Base-by-base conservation (phyloP, 164 flowering plant genomes). In the Cinnamomum chago region DNA sequence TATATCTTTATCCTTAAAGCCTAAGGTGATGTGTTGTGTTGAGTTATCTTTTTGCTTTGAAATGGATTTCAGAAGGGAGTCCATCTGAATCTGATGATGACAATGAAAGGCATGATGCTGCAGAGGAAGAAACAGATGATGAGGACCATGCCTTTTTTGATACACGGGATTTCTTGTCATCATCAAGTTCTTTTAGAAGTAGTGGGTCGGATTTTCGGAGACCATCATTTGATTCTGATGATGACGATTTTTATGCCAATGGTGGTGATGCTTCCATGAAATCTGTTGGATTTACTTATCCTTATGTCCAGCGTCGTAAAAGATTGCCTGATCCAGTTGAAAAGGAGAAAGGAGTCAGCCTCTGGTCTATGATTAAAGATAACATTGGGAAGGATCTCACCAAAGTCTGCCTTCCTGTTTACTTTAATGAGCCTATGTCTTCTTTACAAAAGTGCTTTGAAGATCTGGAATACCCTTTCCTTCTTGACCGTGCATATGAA, bases 351-450 rank as follows among this genome's bases (percentile, higher is more conserved):
- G 92, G 97, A 78, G 90, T 93, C 68, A 93, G 99, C 75, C 92
- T 95, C 3, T 95, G 99, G 99, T 91, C 97, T 10, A 90, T 93
- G 91, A 93, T 93, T 22, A 93, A 93, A 79, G 98, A 93, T 76
- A 93, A 93, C 75, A 93, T 93, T 40, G 98, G 98, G 71, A 93
- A 93, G 78, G 98, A 93, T 73, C 89, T 93, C 66, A 89, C 97
- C 10, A 93, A 90, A 89, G 90, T 93, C 50, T 93, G 98, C 81
- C 95, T 93, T 81, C 98, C 98, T 60, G 98, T 93, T 52, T 93
- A 90, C 81, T 93, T 93, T 76, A 93, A 93, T 67, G 98, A 93
- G 81, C 98, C 98, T 58, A 83, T 93, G 13, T 95, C 99, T 62
- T 91, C 98, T 40, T 84, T 95, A 68, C 98, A 95, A 79, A 95